These are phyloP conservation scores for Paecilomyces formosus DNA, from an alignment of 2,329 filamentous ascomycete genomes.

Conservation along the genomic window DNA sequence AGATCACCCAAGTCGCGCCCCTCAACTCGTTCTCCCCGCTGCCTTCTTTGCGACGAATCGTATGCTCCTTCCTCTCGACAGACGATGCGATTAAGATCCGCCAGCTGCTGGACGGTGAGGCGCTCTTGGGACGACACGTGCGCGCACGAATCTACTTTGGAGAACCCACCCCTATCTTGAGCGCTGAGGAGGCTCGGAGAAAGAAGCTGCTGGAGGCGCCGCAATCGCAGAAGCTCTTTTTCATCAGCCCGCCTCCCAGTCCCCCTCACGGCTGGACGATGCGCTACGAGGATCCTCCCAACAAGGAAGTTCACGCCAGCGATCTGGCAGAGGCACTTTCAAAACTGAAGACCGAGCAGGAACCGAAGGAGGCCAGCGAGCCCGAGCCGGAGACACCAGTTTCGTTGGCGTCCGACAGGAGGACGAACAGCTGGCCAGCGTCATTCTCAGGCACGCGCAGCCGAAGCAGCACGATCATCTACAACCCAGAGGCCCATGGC, in stretches of 20 bases:
- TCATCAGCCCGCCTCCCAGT: conserved; percentile 57
- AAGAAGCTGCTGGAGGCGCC: conserved; percentile 48
- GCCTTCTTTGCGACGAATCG: conserved; percentile 43
- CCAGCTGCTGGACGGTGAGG: conserved; percentile 33
- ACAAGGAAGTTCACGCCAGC: conserved; percentile 57
- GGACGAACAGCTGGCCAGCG: conserved; percentile 23
- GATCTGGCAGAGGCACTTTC: conserved; percentile 53
- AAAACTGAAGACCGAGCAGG: conserved; percentile 35
- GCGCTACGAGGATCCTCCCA: conserved; percentile 56
- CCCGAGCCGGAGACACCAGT: conserved; percentile 27
- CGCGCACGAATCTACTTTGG: conserved; percentile 47
- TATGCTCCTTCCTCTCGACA: conserved; percentile 40
- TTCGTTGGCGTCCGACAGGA: conserved; percentile 25
- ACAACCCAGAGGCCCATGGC: conserved; percentile 56
- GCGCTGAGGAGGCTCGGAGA: conserved; percentile 20
- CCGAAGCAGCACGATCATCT: conserved; percentile 54
- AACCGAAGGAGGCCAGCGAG: neutral
- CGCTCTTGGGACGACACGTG: conserved; percentile 24
- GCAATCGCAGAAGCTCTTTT: conserved; percentile 56
- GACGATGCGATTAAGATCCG: conserved; percentile 37
- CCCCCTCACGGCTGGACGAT: conserved; percentile 60
- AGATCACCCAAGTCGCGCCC: conserved; percentile 33
- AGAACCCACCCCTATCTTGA: conserved; percentile 40
- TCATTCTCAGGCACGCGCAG: conserved; percentile 28
- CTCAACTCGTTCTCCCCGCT: conserved; percentile 46